Base-by-base conservation (phyloP, 352 stramenopile species). In the Phytophthora kernoviae region DNA sequence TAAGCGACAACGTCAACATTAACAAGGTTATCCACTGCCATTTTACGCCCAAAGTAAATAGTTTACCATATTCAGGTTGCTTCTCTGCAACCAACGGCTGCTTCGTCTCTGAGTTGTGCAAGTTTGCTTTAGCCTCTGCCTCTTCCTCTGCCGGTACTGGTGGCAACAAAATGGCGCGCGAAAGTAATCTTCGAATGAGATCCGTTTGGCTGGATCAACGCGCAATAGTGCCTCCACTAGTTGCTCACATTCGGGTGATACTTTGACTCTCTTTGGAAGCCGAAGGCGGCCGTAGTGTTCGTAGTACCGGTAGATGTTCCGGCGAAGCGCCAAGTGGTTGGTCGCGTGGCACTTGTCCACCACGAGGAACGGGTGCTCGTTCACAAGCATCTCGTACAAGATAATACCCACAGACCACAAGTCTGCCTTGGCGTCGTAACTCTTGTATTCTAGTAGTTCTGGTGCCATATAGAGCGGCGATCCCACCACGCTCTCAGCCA, bases 101-200 rank as follows among this genome's bases (percentile, higher is more conserved):
- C 37, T 85, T 90, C 27, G 71, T 77, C 26, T 73, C 64, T 1
- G 80, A 88, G 21, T 52, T 74, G n/a, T 75, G 70, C 17, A 89
- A 68, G 33, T 84, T 73, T 26, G 46, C 24, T 2, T 48, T 44
- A 2, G 36, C 39, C 3, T 57, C 58, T 42, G 61, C 45, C 12
- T 57, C 58, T 42, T 58, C 45, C 12, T 77, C 73, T 6, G 70
- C 68, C 20, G 79, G 79, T 22, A 64, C 65, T 3, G 79, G 79
- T 21, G 81, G 81, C 43, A 91, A 58, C 51, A 93, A 41, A 93
- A 93, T 22, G 69, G 66, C 2, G 79, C 79, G 26, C 71, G 76
- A 51, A 93, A 93, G 39, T 87, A 93, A 24, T 91, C 75, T 52
- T 93, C 84, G 62, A 93, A 93, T 5, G 81, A 91, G 42, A 93